Conservation (phyloP, 768 basidiomycete species). For the Pleurotus salmoneostramineus region DNA sequence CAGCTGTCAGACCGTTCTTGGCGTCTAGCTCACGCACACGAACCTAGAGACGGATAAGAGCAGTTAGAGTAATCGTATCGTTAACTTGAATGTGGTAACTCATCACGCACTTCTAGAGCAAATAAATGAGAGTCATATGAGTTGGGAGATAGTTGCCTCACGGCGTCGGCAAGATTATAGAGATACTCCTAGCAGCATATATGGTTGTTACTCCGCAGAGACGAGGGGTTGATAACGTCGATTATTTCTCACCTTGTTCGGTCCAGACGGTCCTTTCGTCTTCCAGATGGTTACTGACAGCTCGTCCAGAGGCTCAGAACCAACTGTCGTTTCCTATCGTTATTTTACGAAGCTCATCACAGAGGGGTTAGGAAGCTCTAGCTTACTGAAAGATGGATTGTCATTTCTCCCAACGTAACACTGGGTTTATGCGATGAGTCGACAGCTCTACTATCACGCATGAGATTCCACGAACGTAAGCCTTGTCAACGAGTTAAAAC, state of each 20-base stretch:
- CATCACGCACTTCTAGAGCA: conserved; percentile 61
- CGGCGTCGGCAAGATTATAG: conserved; percentile 68
- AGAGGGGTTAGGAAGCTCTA: background rate
- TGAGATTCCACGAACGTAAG: conserved; percentile 36
- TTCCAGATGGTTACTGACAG: conserved; percentile 70
- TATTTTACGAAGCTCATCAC: too few species aligned
- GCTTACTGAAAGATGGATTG: conserved; percentile 82
- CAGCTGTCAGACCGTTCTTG: background rate
- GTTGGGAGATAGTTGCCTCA: conserved; percentile 69
- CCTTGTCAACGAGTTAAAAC: conserved; percentile 21
- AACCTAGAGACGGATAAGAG: background rate
- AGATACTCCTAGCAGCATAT: conserved; percentile 69
- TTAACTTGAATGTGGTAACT: too few species aligned
- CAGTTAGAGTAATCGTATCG: background rate
- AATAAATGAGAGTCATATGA: conserved; percentile 75
- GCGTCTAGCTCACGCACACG: conserved; percentile 3
- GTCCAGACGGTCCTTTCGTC: conserved; percentile 83
- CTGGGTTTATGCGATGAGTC: conserved; percentile 23
- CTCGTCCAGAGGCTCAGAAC: conserved; percentile 69
- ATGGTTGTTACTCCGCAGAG: background rate
- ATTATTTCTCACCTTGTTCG: conserved; percentile 66
- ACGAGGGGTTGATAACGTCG: background rate
- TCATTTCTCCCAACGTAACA: conserved; percentile 86
- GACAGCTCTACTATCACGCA: background rate
- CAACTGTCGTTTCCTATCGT: conserved; percentile 44